Base-by-base conservation (phyloP, 202 grass and related monocot genomes). In the Setaria viridis region DNA sequence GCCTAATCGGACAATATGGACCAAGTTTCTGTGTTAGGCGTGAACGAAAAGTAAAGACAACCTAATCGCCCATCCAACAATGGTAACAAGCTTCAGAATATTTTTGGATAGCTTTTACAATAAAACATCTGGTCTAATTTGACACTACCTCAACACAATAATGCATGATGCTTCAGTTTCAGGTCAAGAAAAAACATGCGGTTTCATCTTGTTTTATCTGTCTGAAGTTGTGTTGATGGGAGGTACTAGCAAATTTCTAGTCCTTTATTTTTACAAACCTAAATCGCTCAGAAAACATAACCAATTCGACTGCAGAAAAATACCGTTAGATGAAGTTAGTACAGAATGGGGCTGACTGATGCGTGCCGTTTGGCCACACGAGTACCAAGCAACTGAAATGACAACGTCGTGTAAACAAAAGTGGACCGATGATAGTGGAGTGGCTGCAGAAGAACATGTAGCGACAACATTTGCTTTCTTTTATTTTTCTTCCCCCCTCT, bases 1-100 rank as follows among this genome's bases (percentile, higher is more conserved):
- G 12, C 47, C 67, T 41, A 78, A 34, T 45, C 14, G 29, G 42
- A 85, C 29, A 59, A 49, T 57, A 58, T 45, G 56, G 67, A 62
- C 7, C 7, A 7, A 37, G 1, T 56, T 41, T 41, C 39, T 6
- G 39, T 41, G 4, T 5, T 6, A 41, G 39, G 39, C 17, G 48
- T 54, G 29, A 9, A 74, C 17, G 9, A 34, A 60, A 72, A 46
- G 59, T 6, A 21, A 77, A 32, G n/a, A 16, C 2, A 19, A 62
- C 50, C 17, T 47, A 69, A 48, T 48, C 9, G 15, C 73, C 30
- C 0, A 16, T 42, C 2, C 39, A 67, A 84, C 17, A 74, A 57
- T 49, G 11, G 3, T 2, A 70, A 62, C 7, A 3, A 51, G 59
- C 39, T 77, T 37, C 55, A 49, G 9, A 49, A 35, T 13, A 16